Conservation (phyloP, 1,284 basidiomycete species). For the Puccinia polysora region DNA sequence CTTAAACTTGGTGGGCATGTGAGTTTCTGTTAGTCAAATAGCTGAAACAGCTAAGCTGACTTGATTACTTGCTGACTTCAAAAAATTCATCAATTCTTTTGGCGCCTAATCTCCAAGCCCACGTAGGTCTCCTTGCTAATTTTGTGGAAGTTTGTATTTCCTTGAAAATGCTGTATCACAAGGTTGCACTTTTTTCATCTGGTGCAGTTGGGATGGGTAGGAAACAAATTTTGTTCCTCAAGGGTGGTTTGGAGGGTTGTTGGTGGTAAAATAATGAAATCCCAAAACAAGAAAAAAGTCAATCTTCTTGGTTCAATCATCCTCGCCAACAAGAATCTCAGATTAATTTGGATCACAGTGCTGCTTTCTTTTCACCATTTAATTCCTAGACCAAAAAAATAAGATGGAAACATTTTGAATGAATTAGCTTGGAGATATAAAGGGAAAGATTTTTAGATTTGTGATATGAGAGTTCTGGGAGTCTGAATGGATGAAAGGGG, state of each 20-base stretch:
- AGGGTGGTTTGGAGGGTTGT: constrained; percentile 51
- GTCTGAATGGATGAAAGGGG: too few species aligned
- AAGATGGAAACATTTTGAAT: neutral
- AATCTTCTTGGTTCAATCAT: neutral
- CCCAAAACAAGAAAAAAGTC: constrained; percentile 82
- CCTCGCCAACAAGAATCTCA: neutral
- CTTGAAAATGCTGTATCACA: constrained; percentile 75
- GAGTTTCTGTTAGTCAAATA: constrained; percentile 46
- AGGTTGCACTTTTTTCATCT: constrained; percentile 89
- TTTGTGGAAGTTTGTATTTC: constrained; percentile 84
- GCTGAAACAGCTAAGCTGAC: neutral
- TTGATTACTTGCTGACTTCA: constrained; percentile 54
- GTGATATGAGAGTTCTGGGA: too few species aligned
- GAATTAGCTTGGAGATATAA: too few species aligned
- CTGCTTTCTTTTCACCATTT: too few species aligned
- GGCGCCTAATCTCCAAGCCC: constrained; percentile 74
- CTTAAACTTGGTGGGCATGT: constrained; percentile 89
- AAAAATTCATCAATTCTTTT: constrained; percentile 92
- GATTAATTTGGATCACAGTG: neutral
- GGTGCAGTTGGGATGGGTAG: constrained; percentile 94
- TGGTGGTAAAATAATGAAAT: constrained; percentile 73
- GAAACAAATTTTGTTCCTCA: constrained; percentile 65
- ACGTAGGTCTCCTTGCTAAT: constrained; percentile 81
- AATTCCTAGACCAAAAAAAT: constrained; percentile 18
- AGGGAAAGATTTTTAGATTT: too few species aligned